phyloP scores from a whole-genome alignment of 1,284 basidiomycete species.

The Mixia osmundae region DNA sequence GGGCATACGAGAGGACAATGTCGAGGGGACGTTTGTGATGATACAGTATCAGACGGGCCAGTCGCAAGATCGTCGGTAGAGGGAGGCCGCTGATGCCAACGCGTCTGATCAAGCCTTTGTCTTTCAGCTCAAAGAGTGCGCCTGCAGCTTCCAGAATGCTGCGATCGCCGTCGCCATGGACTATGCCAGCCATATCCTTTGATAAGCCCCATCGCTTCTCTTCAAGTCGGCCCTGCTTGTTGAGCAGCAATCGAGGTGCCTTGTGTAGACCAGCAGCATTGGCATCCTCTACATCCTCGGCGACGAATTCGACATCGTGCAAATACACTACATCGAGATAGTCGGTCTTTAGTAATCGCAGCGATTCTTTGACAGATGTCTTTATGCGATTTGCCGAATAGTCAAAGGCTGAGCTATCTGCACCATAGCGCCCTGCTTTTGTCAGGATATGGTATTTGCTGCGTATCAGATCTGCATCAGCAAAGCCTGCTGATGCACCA shows the following conservation, averaged over 20 bases:
- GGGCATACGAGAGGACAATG: slow-evolving; percentile 61
- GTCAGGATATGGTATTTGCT: slow-evolving; percentile 69
- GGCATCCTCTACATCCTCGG: slow-evolving; percentile 26
- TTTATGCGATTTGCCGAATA: slow-evolving; percentile 50
- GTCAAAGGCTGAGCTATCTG: slow-evolving; percentile 39
- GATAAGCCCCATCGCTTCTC: slow-evolving; percentile 16
- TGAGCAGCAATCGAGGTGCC: slow-evolving; percentile 10
- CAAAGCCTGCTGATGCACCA: too few species aligned
- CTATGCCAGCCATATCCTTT: slow-evolving; percentile 33
- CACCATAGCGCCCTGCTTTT: slow-evolving; percentile 73
- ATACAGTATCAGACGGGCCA: slow-evolving; percentile 45
- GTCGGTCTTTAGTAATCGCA: slow-evolving; percentile 47
- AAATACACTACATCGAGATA: slow-evolving; percentile 73
- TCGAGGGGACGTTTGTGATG: slow-evolving; percentile 48
- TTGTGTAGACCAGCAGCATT: slow-evolving; percentile 7
- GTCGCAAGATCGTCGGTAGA: slow-evolving; percentile 58
- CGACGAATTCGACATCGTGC: slow-evolving; percentile 80
- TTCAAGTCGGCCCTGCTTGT: slow-evolving; percentile 13
- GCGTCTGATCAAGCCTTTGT: slow-evolving; percentile 47
- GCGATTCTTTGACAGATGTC: slow-evolving; percentile 42
- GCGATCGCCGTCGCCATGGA: slow-evolving; percentile 56
- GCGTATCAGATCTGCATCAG: too few species aligned
- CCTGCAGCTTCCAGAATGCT: slow-evolving; percentile 46
- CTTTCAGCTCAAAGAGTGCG: slow-evolving; percentile 48
- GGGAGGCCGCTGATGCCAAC: slow-evolving; percentile 62